These are phyloP conservation scores for Aurantiochytrium sp. DNA, from an alignment of 108 stramenopile genomes.

Conservation along the genomic window DNA sequence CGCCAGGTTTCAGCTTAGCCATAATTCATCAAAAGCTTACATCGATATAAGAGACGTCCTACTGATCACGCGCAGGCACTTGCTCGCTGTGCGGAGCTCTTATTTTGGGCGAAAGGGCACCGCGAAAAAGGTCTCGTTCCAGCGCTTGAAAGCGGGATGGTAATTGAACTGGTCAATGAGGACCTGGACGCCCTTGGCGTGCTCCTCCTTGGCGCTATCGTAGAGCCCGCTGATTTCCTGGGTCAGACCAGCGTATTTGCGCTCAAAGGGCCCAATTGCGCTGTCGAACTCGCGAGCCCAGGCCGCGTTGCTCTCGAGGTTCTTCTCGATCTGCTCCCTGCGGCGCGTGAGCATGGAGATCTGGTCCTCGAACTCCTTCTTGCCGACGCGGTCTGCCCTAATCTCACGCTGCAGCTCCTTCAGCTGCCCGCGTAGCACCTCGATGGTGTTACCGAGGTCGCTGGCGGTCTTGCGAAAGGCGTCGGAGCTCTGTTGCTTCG, in stretches of 20 bases:
- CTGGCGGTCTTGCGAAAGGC: slow-evolving; percentile 26
- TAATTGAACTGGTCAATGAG: slow-evolving; percentile 12
- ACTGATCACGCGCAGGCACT: no score
- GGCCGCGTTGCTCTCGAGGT: background rate
- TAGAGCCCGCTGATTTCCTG: slow-evolving; percentile 4
- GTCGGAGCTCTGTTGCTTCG: background rate
- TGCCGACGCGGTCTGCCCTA: slow-evolving; percentile 17
- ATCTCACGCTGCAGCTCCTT: slow-evolving; percentile 21
- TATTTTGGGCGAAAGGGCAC: slow-evolving; percentile 20
- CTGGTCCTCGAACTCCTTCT: slow-evolving; percentile 18
- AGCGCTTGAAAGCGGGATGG: slow-evolving; percentile 27
- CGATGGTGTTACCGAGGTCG: background rate
- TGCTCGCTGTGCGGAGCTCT: background rate
- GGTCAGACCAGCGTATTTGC: background rate
- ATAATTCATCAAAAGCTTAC: no score
- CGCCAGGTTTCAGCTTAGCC: no score
- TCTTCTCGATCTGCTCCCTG: background rate
- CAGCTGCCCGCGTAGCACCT: slow-evolving; percentile 1
- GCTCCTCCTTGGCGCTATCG: background rate
- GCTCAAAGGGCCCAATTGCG: slow-evolving; percentile 1
- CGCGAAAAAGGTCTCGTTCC: background rate
- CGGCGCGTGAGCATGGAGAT: background rate
- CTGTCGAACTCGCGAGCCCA: background rate
- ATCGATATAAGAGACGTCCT: background rate
- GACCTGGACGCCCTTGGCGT: slow-evolving; percentile 11